Base-by-base conservation (phyloP, 140 eudicot genomes). In the Stevia rebaudiana region DNA sequence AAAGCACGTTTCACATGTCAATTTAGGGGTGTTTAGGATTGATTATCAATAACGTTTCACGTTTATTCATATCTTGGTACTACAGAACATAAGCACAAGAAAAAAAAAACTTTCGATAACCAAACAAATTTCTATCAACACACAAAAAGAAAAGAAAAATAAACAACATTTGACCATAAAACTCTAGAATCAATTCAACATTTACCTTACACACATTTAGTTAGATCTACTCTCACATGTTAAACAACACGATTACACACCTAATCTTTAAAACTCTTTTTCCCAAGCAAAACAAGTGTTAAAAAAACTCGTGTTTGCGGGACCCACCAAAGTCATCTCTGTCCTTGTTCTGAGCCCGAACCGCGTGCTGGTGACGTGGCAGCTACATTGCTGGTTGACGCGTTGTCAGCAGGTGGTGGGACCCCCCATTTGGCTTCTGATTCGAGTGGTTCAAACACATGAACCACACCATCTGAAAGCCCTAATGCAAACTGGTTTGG, bases 401-500 rank as follows among this genome's bases (percentile, higher is more conserved):
- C 77, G 41, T 70, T 70, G 33, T 70, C 77, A 5, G 57, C 56
- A 1, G 80, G 72, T 19, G 80, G 80, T 52, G 76, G 76, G 17
- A 69, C 76, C 16, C 80, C 76, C 76, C 76, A 76, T 69, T 69
- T 76, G 59, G 76, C 80, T 69, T 76, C 68, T 12, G 76, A 76
- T 11, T 76, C 81, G 18, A 76, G 81, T n/a, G 81, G 81, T 62
- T 76, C 81, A 44, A 76, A 63, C 11, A 76, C 77, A 55, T 70
- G 81, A 57, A 76, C 81, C 23, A 37, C 41, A 0, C 81, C 81
- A 22, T 76, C 87, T 10, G 87, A 78, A 54, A 84, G 76, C 3
- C 92, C 92, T 6, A 84, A 21, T 35, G 87, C 87, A 76, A 81
- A 81, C 52, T 78, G 92, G 51, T 78, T 81, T 3, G 85, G 75